These are phyloP conservation scores for Rhizopogon rudus DNA, from an alignment of 768 basidiomycete genomes.

Conservation along the genomic window DNA sequence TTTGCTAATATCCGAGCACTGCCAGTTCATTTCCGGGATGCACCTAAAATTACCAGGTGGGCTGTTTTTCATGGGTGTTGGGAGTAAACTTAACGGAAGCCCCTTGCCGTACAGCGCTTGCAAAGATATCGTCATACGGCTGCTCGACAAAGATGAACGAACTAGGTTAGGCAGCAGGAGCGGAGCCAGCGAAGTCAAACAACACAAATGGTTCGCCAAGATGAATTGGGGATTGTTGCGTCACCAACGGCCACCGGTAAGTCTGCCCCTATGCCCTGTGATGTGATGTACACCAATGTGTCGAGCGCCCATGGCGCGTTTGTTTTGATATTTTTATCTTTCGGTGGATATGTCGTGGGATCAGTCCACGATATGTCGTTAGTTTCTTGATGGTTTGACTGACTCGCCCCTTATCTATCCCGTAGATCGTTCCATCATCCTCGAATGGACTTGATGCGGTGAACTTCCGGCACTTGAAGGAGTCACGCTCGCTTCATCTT, in stretches of 20 bases:
- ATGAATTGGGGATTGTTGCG: conserved; percentile 96
- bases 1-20: conserved; percentile 92
- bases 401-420: conserved; percentile 20
- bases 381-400: conserved; percentile 8
- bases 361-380: conserved; percentile 7
- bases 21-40: conserved; percentile 83
- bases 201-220: conserved; percentile 96
- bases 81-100: conserved; percentile 8
- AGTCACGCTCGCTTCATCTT: conserved; percentile 87
- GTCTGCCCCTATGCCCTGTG: conserved; percentile 22
- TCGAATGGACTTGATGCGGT: conserved; percentile 78
- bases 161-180: conserved; percentile 85
- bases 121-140: conserved; percentile 81
- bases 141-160: conserved; percentile 90
- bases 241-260: conserved; percentile 88
- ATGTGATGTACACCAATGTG: neutral
- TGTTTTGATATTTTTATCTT: neutral
- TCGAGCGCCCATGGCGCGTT: neutral
- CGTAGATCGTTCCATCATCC: conserved; percentile 70
- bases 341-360: neutral
- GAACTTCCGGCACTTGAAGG: conserved; percentile 88
- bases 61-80: conserved; percentile 21
- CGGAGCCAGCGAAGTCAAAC: conserved; percentile 97
- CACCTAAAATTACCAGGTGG: conserved; percentile 71
- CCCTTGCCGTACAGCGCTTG: conserved; percentile 51